phyloP scores from a whole-genome alignment of 306 rosid species.

The Macrotyloma uniflorum region DNA sequence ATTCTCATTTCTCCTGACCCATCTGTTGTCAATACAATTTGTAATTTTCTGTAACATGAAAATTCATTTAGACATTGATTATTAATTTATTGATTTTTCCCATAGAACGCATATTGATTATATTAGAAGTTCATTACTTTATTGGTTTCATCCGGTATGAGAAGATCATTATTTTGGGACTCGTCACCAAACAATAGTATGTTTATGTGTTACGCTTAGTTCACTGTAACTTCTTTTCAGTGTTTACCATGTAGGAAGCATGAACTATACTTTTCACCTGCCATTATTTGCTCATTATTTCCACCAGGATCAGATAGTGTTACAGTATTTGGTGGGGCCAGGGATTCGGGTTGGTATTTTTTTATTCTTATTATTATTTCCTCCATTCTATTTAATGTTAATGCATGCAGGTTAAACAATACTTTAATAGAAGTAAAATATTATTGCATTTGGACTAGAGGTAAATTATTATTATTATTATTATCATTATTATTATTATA shows the following conservation, averaged over 20 bases:
- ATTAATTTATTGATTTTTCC: slow-evolving; percentile 78
- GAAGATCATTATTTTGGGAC: slow-evolving; percentile 34
- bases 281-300: not conserved
- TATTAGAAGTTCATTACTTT: slow-evolving; percentile 37
- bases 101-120: slow-evolving; percentile 47
- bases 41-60: slow-evolving; percentile 71
- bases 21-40: slow-evolving; percentile 49
- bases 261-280: not conserved
- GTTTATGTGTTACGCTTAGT: not conserved
- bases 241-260: not conserved
- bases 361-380: not conserved
- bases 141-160: slow-evolving; percentile 44
- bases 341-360: not conserved
- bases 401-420: too few species aligned
- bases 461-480: too few species aligned
- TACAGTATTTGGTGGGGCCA: not conserved
- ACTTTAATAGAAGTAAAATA: too few species aligned
- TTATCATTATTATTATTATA: not conserved
- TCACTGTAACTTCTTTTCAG: not conserved
- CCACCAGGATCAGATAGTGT: not conserved
- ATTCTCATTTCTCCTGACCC: slow-evolving; percentile 60
- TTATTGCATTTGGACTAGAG: not conserved
- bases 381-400: too few species aligned
- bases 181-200: not conserved
- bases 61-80: slow-evolving; percentile 59